Base-by-base conservation (phyloP, 306 rosid species). In the Acacia confusa region DNA sequence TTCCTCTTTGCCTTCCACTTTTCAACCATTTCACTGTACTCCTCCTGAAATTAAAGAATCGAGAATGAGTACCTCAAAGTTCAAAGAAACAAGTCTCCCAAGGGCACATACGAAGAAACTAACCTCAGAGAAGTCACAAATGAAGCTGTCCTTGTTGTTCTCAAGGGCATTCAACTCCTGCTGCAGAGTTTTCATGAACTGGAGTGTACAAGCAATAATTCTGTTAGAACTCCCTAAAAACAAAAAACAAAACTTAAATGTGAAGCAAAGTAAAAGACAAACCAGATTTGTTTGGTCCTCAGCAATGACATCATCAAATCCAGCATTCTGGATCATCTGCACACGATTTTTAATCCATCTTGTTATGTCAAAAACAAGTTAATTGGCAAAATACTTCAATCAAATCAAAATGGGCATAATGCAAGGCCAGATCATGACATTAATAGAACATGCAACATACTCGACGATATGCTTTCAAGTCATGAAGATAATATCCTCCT, bases 251-350 rank as follows among this genome's bases (percentile, higher is more conserved):
- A 2, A 74, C 20, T 27, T 52, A 68, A 76, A 60, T 28, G 55
- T 60, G 55, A 41, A 19, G 40, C 72, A 41, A 79, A 34, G 61
- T 50, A 24, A 45, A 45, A 47, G 52, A 75, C 84, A 80, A 60
- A 95, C 99, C 99, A 88, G 92, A 78, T 89, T 88, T 15, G 94
- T 91, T 73, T 88, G 91, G 81, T 95, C 98, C 86, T 93, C 97
- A 16, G 86, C 91, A 84, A 79, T 78, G 84, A 91, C 91, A 52
- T 88, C 85, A 41, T 61, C 87, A 87, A 95, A 95, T 81, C 98
- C 98, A 85, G 97, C 98, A n/a, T 85, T 87, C 77, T 76, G 71
- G 16, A 95, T 94, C 98, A 93, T 92, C 99, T 95, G 91, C 41
- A 32, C 24, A 81, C 28, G 58, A 63, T 74, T 85, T 84, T n/a